Evolutionary conservation across 345 rosid species (phyloP), one percentile per base, ranked within the genome.

Genomic region (Dimocarpus longan): DNA sequence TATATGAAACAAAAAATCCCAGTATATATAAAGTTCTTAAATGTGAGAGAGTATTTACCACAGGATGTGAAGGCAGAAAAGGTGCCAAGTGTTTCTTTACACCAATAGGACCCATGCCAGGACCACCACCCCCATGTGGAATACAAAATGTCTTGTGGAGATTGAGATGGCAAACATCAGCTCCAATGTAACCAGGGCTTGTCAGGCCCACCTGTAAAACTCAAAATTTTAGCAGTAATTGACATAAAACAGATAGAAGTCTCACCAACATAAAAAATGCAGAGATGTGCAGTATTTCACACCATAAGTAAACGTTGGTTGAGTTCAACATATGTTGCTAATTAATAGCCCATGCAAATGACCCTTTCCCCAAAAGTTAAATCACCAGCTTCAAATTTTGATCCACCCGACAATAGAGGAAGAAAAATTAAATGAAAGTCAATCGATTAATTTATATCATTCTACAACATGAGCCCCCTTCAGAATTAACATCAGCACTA

Each of bases 101-200:
- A 71, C 99, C 98, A 76, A 97, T 93, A 75, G 99, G 99, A 60
- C 99, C 99, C 99, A 97, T 97, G 75, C 99, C 99, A 71, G 98
- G 98, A 81, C 99, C 98, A 65, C 99, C 99, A 81, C 99, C 98
- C 70, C 98, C 98, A 69, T 97, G 98, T 3, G 98, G 98, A 82
- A 97, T 97, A 89, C 99, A 97, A 85, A 94, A 94, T 68, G 98
- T 97, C 76, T 94, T 97, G 83, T 97, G 99, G 85, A 97, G 99
- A 82, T 97, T 97, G 79, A 97, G 96, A 88, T 97, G 98, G 83
- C 99, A 94, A 72, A 97, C 99, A 82, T 97, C 99, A 21, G 99
- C 99, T 80, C 99, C 99, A 79, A 97, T 94, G 48, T 85, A 97
- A 71, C 99, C 99, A 2, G 98, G 99, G 85, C 95, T 97, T 18